Evolutionary conservation across 768 basidiomycete genomes (phyloP).

Genomic region (Arthromyces matolae): DNA sequence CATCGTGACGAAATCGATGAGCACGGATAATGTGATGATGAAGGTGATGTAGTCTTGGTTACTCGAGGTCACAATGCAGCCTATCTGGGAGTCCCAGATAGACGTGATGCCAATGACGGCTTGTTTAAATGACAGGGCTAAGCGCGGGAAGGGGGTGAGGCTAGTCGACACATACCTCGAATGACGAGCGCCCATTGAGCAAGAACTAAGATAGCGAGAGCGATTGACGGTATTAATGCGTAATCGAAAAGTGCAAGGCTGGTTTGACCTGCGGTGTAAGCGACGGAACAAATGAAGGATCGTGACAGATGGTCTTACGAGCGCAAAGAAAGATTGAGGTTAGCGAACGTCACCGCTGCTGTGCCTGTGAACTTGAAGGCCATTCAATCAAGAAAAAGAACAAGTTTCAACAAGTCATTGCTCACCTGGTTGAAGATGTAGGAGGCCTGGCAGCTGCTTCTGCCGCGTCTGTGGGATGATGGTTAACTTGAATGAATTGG

Average conservation of each 20-base stretch:
- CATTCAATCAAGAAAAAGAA: background rate
- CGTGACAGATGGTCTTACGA: background rate
- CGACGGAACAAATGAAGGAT: background rate
- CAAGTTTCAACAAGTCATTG: background rate
- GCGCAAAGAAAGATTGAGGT: background rate
- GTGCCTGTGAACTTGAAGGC: background rate
- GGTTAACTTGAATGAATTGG: background rate
- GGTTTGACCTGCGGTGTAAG: background rate
- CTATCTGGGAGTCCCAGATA: too few relatives aligned
- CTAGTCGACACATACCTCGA: too few relatives aligned
- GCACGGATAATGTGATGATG: too few relatives aligned
- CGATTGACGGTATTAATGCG: background rate
- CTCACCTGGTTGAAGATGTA: background rate
- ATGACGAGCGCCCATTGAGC: too few relatives aligned
- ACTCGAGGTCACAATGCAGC: too few relatives aligned
- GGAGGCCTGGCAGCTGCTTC: background rate
- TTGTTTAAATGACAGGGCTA: too few relatives aligned
- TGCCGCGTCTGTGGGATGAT: background rate
- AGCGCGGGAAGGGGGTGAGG: too few relatives aligned
- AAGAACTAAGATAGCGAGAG: too few relatives aligned
- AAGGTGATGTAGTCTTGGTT: too few relatives aligned
- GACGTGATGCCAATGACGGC: too few relatives aligned
- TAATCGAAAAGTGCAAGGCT: background rate
- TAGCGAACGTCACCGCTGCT: background rate
- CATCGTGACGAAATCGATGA: too few relatives aligned